Evolutionary conservation across 805 yeast species (phyloP).

Genomic region (Ogataea polymorpha): DNA sequence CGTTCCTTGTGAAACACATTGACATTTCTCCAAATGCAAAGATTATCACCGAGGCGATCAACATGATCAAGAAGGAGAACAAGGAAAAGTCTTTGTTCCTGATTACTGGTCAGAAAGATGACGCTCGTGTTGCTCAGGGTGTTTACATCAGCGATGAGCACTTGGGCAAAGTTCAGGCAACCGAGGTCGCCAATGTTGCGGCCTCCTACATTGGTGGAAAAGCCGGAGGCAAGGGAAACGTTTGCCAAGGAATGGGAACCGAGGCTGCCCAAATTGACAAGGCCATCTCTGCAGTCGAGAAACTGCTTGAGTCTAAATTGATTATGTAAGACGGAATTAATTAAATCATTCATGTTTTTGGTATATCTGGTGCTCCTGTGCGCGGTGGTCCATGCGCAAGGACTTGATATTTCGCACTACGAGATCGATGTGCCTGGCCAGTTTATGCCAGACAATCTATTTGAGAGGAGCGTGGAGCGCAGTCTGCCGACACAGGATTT

Average conservation of each 20-base stretch:
- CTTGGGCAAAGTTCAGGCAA: conserved; percentile 62
- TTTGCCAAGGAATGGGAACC: conserved; percentile 96
- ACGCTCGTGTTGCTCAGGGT: conserved; percentile 89
- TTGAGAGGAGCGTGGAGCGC: conserved; percentile 1
- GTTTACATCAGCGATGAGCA: conserved; percentile 79
- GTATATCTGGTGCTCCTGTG: conserved; percentile 1
- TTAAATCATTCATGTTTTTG: conserved; percentile 4
- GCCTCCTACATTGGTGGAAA: conserved; percentile 84
- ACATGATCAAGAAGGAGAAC: conserved; percentile 71
- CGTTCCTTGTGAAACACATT: conserved; percentile 64
- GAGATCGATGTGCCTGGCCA: background rate
- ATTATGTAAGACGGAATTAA: conserved; percentile 11
- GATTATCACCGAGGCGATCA: conserved; percentile 91
- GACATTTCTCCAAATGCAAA: conserved; percentile 81
- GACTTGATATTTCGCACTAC: background rate
- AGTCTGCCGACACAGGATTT: background rate
- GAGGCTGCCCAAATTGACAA: conserved; percentile 63
- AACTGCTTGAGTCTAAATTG: conserved; percentile 59
- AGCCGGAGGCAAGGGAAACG: conserved; percentile 97
- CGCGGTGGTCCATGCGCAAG: background rate
- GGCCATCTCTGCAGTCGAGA: conserved; percentile 72
- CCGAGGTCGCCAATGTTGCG: conserved; percentile 70
- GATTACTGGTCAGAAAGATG: conserved; percentile 61
- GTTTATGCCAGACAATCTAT: background rate
- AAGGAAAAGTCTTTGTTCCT: conserved; percentile 75